Evolutionary conservation across 352 stramenopile genomes (phyloP).

Genomic region (Phytophthora brassicae): DNA sequence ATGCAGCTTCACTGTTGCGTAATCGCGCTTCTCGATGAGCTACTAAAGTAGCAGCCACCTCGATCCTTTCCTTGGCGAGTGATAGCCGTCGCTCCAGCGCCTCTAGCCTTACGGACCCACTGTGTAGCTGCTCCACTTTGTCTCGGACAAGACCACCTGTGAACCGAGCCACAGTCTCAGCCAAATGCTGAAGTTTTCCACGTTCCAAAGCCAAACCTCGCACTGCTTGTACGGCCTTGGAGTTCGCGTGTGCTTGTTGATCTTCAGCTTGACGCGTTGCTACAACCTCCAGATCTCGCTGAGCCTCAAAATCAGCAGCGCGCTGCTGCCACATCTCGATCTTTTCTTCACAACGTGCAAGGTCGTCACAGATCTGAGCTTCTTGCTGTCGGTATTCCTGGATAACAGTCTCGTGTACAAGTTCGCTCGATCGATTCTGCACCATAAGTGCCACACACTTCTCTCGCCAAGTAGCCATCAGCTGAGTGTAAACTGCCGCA

Average conservation of each 20-base stretch:
- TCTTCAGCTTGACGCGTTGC: slow-evolving; percentile 29
- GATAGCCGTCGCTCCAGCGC: slow-evolving; percentile 43
- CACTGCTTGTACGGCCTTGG: slow-evolving; percentile 52
- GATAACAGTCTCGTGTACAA: slow-evolving; percentile 17
- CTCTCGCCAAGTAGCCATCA: slow-evolving; percentile 45
- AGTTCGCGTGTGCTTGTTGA: slow-evolving; percentile 29
- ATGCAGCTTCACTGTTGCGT: slow-evolving; percentile 67
- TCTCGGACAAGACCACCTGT: slow-evolving; percentile 45
- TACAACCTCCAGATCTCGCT: slow-evolving; percentile 57
- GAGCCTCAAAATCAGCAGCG: slow-evolving; percentile 50
- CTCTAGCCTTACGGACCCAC: slow-evolving; percentile 33
- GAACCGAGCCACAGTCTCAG: slow-evolving; percentile 48
- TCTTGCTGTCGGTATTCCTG: slow-evolving; percentile 12
- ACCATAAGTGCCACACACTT: slow-evolving; percentile 67
- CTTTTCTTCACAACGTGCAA: slow-evolving; percentile 29
- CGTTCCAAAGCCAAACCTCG: slow-evolving; percentile 52
- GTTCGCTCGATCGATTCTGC: slow-evolving; percentile 43
- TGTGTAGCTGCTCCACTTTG: slow-evolving; percentile 48
- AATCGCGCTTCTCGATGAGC: slow-evolving; percentile 55
- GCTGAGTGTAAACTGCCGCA: slow-evolving; percentile 15
- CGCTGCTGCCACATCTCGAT: slow-evolving; percentile 59
- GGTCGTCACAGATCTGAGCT: slow-evolving; percentile 10
- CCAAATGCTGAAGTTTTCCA: slow-evolving; percentile 43
- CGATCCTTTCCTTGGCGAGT: slow-evolving; percentile 41
- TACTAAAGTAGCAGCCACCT: slow-evolving; percentile 42